Evolutionary conservation across 192 early-diverging fungal genomes (phyloP).

Genomic region (Podila epigama): DNA sequence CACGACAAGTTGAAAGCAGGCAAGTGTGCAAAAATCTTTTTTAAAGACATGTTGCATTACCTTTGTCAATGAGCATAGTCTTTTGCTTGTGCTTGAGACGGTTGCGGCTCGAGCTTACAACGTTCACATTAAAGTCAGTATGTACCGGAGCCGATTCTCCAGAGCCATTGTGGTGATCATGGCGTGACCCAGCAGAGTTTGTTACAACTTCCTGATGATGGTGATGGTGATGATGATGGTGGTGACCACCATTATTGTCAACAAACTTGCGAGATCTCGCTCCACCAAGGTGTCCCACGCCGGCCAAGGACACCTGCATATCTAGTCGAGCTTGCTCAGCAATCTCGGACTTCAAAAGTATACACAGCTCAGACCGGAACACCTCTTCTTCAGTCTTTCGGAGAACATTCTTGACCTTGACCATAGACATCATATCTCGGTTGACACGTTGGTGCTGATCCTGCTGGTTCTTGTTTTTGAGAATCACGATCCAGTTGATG

Average conservation of each 20-base stretch:
- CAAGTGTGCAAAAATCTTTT: conserved; percentile 15
- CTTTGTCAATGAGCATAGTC: conserved; percentile 63
- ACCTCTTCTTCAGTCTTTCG: conserved; percentile 77
- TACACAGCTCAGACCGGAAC: conserved; percentile 58
- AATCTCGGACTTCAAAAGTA: conserved; percentile 70
- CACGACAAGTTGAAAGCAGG: not conserved
- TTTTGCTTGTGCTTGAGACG: conserved; percentile 68
- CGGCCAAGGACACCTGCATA: conserved; percentile 54
- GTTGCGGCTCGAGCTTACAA: conserved; percentile 52
- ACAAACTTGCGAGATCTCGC: conserved; percentile 10
- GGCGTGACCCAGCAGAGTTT: conserved; percentile 32
- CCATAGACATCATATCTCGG: conserved; percentile 46
- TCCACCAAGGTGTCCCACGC: conserved; percentile 30
- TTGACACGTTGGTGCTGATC: conserved; percentile 22
- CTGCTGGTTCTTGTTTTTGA: conserved; percentile 64
- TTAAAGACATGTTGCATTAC: conserved; percentile 13
- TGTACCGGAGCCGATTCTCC: conserved; percentile 42
- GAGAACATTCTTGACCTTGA: conserved; percentile 81
- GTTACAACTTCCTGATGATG: conserved; percentile 14
- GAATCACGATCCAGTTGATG: conserved; percentile 83
- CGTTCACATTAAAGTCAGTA: conserved; percentile 53
- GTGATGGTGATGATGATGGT: conserved; percentile 12
- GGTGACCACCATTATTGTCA: conserved; percentile 1
- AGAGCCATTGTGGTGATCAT: conserved; percentile 47
- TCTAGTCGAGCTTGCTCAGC: conserved; percentile 71